Base-by-base conservation (phyloP, 148 eudicot genomes). In the Fagopyrum esculentum region DNA sequence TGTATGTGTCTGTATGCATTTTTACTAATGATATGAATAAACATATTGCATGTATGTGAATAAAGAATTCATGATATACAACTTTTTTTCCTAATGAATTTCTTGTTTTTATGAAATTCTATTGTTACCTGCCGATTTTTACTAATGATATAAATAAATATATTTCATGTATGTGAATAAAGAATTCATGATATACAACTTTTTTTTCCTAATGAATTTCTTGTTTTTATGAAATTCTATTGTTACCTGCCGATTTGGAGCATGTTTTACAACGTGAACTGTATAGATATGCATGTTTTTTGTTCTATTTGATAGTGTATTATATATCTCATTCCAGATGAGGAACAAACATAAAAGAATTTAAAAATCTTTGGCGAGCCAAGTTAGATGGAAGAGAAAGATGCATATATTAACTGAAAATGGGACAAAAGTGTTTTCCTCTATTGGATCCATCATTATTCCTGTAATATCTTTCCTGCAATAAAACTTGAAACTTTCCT, bases 371-470 rank as follows among this genome's bases (percentile, higher is more conserved):
- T 16, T 56, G 22, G 19, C 26, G 17, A 56, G 60, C n/a, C 60
- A n/a, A 56, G 60, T 56, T 56, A 5, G 56, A 2, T 51, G 56
- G 56, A 51, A 51, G 13, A 51, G 56, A 2, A 51, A 51, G 56
- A 11, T 51, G 56, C 56, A 51, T 51, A 9, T 49, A 49, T 49
- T 4, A 12, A 47, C 74, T 75, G 29, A 51, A 49, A 8, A 9
- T 8, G 9, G 12, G 9, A 6, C 50, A 6, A 48, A 29, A 29
- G 29, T 71, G 50, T 69, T 61, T 17, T 72, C 69, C 22, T 6
- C 50, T 56, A 48, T 77, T 57, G 40, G 10, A 57, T 30, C 12
- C 71, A 13, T 77, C 22, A 16, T 48, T 63, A 63, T 63, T 45
- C 17, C 72, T 49, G 40, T 59, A 30, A 45, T 50, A 73, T 10